phyloP scores from a whole-genome alignment of 1,284 basidiomycete genomes.

The Mycena sp. region DNA sequence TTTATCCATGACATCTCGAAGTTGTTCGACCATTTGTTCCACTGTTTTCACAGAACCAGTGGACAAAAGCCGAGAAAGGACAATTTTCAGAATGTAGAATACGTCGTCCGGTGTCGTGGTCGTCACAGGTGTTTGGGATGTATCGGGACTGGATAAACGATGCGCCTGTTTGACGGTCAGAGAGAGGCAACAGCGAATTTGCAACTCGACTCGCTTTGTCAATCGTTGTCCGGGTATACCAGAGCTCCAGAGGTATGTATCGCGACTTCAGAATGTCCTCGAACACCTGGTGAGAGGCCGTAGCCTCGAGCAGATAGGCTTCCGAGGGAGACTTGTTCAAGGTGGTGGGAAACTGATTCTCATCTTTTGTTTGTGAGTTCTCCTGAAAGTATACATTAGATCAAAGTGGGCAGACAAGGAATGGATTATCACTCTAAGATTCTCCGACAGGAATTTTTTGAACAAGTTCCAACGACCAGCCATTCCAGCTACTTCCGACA shows the following conservation, averaged over 20 bases:
- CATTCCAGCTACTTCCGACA: conserved; percentile 91
- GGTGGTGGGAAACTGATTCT: conserved; percentile 7
- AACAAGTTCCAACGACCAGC: conserved; percentile 93
- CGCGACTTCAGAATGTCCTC: conserved; percentile 76
- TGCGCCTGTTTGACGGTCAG: conserved; percentile 64
- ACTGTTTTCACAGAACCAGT: conserved; percentile 75
- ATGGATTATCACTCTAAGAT: conserved; percentile 60
- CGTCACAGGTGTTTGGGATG: conserved; percentile 65
- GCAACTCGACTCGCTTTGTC: conserved; percentile 72
- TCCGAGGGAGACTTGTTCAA: conserved; percentile 17
- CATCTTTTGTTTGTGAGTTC: conserved; percentile 27
- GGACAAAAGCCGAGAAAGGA: conserved; percentile 78
- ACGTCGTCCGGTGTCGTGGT: conserved; percentile 91
- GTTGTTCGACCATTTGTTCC: conserved; percentile 64
- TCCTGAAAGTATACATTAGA: conserved; percentile 18
- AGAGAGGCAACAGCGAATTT: neutral
- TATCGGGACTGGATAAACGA: conserved; percentile 72
- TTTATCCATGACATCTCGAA: conserved; percentile 80
- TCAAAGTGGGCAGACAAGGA: neutral
- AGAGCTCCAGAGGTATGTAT: conserved; percentile 91
- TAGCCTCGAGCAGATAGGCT: conserved; percentile 55
- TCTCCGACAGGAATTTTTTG: conserved; percentile 84
- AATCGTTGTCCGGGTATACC: conserved; percentile 90
- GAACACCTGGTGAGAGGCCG: conserved; percentile 67
- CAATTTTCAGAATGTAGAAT: conserved; percentile 92